These are phyloP conservation scores for Parmelia sp. DNA, from an alignment of 495 filamentous ascomycete genomes.

Conservation along the genomic window DNA sequence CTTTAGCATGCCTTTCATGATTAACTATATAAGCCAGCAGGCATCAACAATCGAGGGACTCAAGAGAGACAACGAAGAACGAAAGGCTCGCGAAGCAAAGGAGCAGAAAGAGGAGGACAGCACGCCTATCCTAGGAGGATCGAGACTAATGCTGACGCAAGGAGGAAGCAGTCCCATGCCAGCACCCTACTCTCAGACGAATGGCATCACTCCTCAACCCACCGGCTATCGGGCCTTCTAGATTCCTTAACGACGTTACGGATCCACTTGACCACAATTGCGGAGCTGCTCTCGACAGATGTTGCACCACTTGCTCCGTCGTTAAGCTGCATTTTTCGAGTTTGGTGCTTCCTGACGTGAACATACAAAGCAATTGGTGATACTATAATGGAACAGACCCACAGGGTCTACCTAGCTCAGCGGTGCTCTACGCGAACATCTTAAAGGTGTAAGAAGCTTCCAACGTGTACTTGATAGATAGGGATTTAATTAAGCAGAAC, in stretches of 20 bases:
- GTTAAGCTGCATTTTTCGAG: background rate
- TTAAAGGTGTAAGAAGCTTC: conserved; percentile 12
- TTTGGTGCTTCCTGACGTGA: conserved; percentile 7
- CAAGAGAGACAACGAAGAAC: conserved; percentile 95
- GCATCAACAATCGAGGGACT: conserved; percentile 74
- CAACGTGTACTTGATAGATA: conserved; percentile 19
- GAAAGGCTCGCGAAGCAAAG: conserved; percentile 79
- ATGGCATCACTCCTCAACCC: conserved; percentile 73
- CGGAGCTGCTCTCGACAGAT: background rate
- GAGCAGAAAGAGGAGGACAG: conserved; percentile 86
- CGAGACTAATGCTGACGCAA: conserved; percentile 96
- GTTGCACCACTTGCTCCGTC: background rate
- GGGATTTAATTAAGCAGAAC: background rate
- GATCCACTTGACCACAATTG: background rate
- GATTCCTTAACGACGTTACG: background rate
- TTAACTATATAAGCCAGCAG: conserved; percentile 91
- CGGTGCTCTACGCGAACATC: conserved; percentile 10
- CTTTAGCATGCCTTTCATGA: conserved; percentile 99
- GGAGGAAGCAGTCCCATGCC: conserved; percentile 61
- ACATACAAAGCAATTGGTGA: conserved; percentile 15
- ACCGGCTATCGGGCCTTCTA: conserved; percentile 66
- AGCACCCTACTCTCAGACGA: conserved; percentile 59
- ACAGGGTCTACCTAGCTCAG: conserved; percentile 9
- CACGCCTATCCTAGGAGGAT: conserved; percentile 85
- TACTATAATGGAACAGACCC: conserved; percentile 3